Base-by-base conservation (phyloP, 495 filamentous ascomycete species). In the Podospora anserina region DNA sequence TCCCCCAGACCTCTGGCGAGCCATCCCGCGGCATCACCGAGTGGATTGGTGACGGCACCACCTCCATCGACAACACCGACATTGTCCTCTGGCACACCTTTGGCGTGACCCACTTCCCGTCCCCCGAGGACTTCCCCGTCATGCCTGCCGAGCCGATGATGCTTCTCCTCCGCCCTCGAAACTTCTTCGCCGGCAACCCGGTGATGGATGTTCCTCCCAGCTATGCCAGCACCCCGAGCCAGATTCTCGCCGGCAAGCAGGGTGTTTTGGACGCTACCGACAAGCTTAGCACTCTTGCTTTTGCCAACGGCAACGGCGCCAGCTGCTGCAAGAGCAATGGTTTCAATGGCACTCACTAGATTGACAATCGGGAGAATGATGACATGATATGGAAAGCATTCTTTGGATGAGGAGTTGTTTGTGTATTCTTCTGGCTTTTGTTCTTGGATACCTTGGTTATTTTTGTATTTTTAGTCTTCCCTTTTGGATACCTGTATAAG, bases 1-100 rank as follows among this genome's bases (percentile, higher is more conserved):
- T 97, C 1, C 94, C 94, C 0, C 94, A 97, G 78, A 97, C 93
- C 5, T 93, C 90, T 0, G 94, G 94, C 74, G 91, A 92, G 70
- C 92, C 92, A 3, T 90, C 91, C 0, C 78, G 82, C 19, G 93
- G 92, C 9, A 80, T 97, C 0, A 90, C 92, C 0, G 86, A 89
- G 69, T 97, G 94, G 94, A 91, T 97, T 69, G 88, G 85, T 6
- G 88, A 92, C 66, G 88, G 89, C n/a, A 82, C 79, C 56, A 87
- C 82, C 71, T 88, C 82, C 53, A 90, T 97, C 70, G 92, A 92
- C 28, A 91, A 97, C 79, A 91, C 88, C 6, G 91, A 98, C 78
- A 78, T 97, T 26, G 94, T 98, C 3, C 85, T 98, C 23, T 98
- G 94, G 94, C 94, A 98, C 78, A 98, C 94, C 0, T 98, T 97